Conservation (phyloP, 306 rosid genomes). For the Cicer pinnatifidum region DNA sequence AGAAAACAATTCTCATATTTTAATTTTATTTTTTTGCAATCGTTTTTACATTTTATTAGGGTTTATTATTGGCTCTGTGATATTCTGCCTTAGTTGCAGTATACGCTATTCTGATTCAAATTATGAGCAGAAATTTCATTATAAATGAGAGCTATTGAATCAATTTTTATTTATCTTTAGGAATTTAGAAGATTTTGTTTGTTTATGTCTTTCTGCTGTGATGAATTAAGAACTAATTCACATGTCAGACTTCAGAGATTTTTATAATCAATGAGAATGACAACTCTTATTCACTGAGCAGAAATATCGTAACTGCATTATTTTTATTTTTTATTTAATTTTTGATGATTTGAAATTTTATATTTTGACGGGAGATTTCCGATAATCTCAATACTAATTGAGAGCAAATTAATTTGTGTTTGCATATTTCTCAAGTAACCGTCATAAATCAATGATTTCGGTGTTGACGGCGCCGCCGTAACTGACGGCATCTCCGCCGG, state of each 20-base stretch:
- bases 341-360: neutral
- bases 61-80: constrained; percentile 57
- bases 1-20: neutral
- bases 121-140: constrained; percentile 46
- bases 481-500: constrained; percentile 53
- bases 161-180: no score
- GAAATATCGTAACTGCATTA: neutral
- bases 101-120: constrained; percentile 78
- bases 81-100: constrained; percentile 62
- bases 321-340: neutral
- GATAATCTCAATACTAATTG: constrained; percentile 40
- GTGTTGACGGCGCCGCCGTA: constrained; percentile 53
- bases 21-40: no score
- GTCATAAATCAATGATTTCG: constrained; percentile 52
- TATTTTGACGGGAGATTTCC: constrained; percentile 57
- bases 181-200: no score
- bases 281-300: constrained; percentile 61
- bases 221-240: constrained; percentile 62
- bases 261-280: constrained; percentile 67
- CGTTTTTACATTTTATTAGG: no score
- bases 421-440: constrained; percentile 68
- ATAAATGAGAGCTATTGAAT: constrained; percentile 53
- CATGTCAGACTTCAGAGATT: constrained; percentile 97
- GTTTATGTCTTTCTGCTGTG: constrained; percentile 44
- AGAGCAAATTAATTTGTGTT: constrained; percentile 57